These are phyloP conservation scores for Cladosporium sp. DNA, from an alignment of 2,329 filamentous ascomycete genomes.

Conservation along the genomic window DNA sequence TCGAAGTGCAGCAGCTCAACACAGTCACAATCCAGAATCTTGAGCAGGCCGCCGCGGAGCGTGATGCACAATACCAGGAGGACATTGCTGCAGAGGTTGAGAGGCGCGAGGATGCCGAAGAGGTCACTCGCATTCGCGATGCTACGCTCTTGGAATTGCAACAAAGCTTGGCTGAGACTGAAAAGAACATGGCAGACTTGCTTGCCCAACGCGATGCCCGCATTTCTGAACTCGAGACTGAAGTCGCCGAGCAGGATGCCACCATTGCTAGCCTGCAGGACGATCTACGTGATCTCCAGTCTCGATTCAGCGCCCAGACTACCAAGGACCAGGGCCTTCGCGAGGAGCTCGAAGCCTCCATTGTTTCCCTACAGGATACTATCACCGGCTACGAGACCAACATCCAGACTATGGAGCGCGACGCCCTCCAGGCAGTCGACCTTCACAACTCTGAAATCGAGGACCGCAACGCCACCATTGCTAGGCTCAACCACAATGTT, in stretches of 20 bases:
- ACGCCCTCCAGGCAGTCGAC: constrained; percentile 26
- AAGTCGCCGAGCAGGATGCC: constrained; percentile 26
- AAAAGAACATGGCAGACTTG: constrained; percentile 30
- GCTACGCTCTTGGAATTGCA: constrained; percentile 39
- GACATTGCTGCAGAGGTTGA: constrained; percentile 42
- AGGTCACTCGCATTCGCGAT: constrained; percentile 37
- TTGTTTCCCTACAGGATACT: constrained; percentile 28
- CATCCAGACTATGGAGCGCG: constrained; percentile 30
- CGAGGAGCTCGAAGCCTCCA: constrained; percentile 31
- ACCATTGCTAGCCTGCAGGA: constrained; percentile 31
- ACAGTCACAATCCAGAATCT: constrained; percentile 41
- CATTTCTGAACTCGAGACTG: constrained; percentile 32
- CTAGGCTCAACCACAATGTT: constrained; percentile 32
- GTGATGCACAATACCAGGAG: constrained; percentile 41
- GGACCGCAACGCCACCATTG: constrained; percentile 36
- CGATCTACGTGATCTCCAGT: constrained; percentile 29
- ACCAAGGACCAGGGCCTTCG: constrained; percentile 23
- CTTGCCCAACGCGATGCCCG: constrained; percentile 34
- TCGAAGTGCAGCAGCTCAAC: constrained; percentile 46
- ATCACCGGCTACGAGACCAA: constrained; percentile 28
- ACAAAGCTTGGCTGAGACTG: constrained; percentile 36
- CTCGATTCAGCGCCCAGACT: constrained; percentile 22
- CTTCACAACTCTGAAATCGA: constrained; percentile 36
- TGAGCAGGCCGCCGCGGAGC: constrained; percentile 39
- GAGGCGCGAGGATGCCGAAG: constrained; percentile 41